Base-by-base conservation (phyloP, 2,329 filamentous ascomycete genomes). In the Diplodia corticola region DNA sequence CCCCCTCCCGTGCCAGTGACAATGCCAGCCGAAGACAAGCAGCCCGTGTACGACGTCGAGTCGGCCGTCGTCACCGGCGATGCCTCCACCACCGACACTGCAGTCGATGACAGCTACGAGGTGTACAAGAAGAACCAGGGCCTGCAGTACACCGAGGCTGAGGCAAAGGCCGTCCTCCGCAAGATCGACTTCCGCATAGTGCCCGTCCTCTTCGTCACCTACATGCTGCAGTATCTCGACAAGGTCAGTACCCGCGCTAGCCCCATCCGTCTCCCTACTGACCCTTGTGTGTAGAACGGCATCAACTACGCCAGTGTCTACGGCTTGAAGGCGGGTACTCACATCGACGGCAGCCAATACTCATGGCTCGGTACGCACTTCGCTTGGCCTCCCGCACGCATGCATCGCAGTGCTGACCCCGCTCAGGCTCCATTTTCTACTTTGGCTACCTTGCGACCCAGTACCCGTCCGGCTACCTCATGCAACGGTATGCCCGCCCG, bases 291-390 rank as follows among this genome's bases (percentile, higher is more conserved):
- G 50, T 30, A 65, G 73, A 83, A 83, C 70, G 78, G 79, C 0
- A 79, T 83, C 73, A 83, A 83, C 69, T 85, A 84, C 71, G 82
- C 82, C 7, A 81, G 79, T 65, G 80, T 80, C 0, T 85, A 81
- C 69, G 83, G 82, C 0, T 72, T 85, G 13, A 73, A 81, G 50
- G 72, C 81, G 37, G 82, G 79, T 1, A 83, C 82, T 0, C 73
- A 84, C 63, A 75, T 86, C 5, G 69, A 77, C 7, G 81, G 80
- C 12, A 78, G 84, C 66, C 77, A 86, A 63, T 86, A 85, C 69
- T 80, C 80, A 13, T 86, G 84, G 84, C 76, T 84, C 10, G 69
- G 68, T 68, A 57, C 13, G 71, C 71, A 59, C 68, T 70, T 63
- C 68, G 54, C 17, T 40, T 6, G n/a, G n/a, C n/a, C n/a, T n/a